Evolutionary conservation across 495 filamentous ascomycete species (phyloP), one percentile per base, ranked within the genome.

Genomic region (Tuber brumale): DNA sequence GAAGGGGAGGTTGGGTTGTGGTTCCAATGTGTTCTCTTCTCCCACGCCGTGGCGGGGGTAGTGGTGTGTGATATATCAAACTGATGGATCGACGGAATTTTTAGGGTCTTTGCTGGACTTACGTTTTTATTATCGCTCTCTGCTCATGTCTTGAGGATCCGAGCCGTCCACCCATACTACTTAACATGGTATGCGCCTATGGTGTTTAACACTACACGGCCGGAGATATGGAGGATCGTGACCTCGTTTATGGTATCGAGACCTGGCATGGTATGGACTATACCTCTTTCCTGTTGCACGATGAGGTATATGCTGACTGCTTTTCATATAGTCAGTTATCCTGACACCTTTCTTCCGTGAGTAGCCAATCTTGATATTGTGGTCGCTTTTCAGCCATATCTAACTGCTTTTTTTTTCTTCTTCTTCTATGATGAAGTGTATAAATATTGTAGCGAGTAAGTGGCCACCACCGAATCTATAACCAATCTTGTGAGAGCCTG

Each of bases 271-370:
- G 81, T 82, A 74, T 72, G 81, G 43, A 35, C 41, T 48, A 61
- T 61, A 27, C 51, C 51, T 61, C n/a, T 14, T 5, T 14, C 51
- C n/a, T 61, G 2, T n/a, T 10, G 7, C 51, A 14, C 51, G n/a
- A n/a, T 10, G n/a, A 61, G 10, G 51, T 14, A 27, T 39, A 31
- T 48, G 70, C n/a, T 46, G 8, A 41, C 18, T 41, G 14, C 19
- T 12, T 57, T 76, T 76, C n/a, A 69, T 71, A 8, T 43, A 82
- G 81, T 74, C 81, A 19, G 75, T 83, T 57, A 71, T 83, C 51
- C 76, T 83, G 76, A 81, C 82, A 74, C 81, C 81, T 19, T 83
- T 81, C 74, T 81, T 83, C 69, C 76, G 81, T 82, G 70, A 82
- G 80, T 73, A 75, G 57, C 71, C 43, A 70, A 71, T n/a, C 70